Base-by-base conservation (phyloP, 306 rosid species). In the Vigna angularis region DNA sequence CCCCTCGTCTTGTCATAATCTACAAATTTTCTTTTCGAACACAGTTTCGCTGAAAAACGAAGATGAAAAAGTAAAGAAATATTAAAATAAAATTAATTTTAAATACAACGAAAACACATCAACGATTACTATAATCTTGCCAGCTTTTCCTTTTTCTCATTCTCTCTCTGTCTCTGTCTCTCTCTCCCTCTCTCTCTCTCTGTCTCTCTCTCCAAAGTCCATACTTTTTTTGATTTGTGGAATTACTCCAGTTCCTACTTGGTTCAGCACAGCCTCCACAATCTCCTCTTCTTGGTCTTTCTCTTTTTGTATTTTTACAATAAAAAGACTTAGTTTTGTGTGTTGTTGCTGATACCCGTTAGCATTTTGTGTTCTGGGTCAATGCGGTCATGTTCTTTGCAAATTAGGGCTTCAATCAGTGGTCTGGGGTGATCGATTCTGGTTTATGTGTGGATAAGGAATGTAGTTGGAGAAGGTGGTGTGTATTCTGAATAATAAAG, bases 381-480 rank as follows among this genome's bases (percentile, higher is more conserved):
- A 83, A 83, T 82, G 82, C 61, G 26, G 56, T 83, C 63, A 18
- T 53, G 13, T 76, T 83, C n/a, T 64, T 49, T 61, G 51, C 47
- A 67, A 86, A 48, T 76, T 83, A 86, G 86, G 89, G 85, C 75
- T 83, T 79, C 85, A 79, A 71, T 79, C 79, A n/a, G 38, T 15
- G 71, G 56, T 80, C 40, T 72, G 28, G 68, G 63, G n/a, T 83
- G 81, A 67, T 86, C 62, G 53, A 79, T 85, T 75, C 66, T 38
- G 36, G 67, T 56, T 24, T 0, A 45, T 26, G 38, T 63, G 42
- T 55, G 1, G 40, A 26, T 64, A 70, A 80, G 44, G 69, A 76
- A 86, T 86, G 89, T 86, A 83, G 79, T 42, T 78, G 66, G 59
- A 72, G 75, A 72, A 71, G 61, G 40, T 64, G 59, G 40, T 85